A percentile compares a stretch with the other conserved stretches of the same genome.
These are phyloP conservation scores for Cinchona pubescens DNA, from an alignment of 257 asterid genomes.

Conservation along the genomic window DNA sequence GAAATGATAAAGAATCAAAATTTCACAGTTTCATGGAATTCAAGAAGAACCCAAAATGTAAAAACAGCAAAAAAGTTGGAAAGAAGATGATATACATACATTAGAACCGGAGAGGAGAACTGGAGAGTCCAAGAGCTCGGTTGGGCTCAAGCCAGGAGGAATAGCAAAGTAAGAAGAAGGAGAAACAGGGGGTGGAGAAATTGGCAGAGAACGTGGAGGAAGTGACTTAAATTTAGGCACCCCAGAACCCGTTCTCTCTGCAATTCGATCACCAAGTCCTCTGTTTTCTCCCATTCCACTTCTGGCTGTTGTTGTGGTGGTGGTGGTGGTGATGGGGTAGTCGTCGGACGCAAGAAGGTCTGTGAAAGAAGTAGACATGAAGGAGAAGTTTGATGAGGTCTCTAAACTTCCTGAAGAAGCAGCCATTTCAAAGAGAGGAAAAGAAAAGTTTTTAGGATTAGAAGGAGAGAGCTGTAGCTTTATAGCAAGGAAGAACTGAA, in stretches of 20 bases:
- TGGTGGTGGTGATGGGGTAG: constrained; percentile 24
- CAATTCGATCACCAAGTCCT: constrained; percentile 57
- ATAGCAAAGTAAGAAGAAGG: constrained; percentile 81
- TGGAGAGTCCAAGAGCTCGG: constrained; percentile 81
- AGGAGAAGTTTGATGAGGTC: constrained; percentile 28
- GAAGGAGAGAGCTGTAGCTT: neutral
- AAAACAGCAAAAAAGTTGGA: neutral
- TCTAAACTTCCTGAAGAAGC: constrained; percentile 34
- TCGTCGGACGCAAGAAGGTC: constrained; percentile 54
- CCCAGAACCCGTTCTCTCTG: constrained; percentile 65
- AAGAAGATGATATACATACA: constrained; percentile 31
- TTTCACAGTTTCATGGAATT: neutral
- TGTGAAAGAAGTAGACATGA: constrained; percentile 52
- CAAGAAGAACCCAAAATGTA: neutral
- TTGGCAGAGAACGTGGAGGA: constrained; percentile 81
- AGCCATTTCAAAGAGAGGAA: constrained; percentile 26
- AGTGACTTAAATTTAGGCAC: constrained; percentile 74
- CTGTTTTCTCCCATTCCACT: constrained; percentile 10
- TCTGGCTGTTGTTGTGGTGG: constrained; percentile 6
- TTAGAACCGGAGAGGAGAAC: constrained; percentile 55
- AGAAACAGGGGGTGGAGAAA: constrained; percentile 57
- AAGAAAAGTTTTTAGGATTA: neutral
- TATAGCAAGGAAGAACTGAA: constrained; percentile 8
- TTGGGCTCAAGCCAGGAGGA: constrained; percentile 79
- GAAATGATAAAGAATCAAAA: too few relatives aligned